phyloP scores from a whole-genome alignment of 371 early-diverging fungal genomes.

The Mortierella sp. region DNA sequence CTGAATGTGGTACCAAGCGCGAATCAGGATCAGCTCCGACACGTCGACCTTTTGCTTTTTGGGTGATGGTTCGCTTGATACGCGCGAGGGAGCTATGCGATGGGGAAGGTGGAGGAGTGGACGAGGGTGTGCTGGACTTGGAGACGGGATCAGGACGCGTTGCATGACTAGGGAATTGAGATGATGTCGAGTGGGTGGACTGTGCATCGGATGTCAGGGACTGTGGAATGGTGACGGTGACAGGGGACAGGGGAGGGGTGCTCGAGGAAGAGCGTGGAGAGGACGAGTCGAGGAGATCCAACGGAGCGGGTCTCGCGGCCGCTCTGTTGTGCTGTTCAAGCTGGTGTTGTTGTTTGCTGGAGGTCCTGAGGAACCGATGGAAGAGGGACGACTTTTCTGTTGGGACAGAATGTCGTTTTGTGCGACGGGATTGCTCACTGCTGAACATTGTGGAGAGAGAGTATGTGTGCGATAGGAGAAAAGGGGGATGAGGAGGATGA shows the following conservation, averaged over 20 bases:
- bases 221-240: background rate
- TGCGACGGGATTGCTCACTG: background rate
- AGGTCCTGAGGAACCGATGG: slow-evolving; percentile 8
- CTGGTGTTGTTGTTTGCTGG: slow-evolving; percentile 4
- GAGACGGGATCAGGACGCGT: background rate
- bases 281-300: background rate
- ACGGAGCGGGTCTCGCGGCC: background rate
- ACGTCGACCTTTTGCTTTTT: slow-evolving; percentile 12
- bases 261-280: background rate
- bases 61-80: slow-evolving; percentile 13
- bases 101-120: background rate
- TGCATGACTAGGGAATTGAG: background rate
- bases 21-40: slow-evolving; percentile 15
- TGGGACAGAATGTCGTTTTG: slow-evolving; percentile 2
- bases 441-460: background rate
- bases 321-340: background rate
- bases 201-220: background rate
- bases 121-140: background rate
- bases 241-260: background rate
- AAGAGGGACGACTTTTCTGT: slow-evolving; percentile 6
- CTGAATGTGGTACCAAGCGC: background rate
- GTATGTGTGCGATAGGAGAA: background rate
- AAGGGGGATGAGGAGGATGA: background rate
- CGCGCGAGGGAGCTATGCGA: slow-evolving; percentile 13
- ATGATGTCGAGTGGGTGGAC: background rate